These are phyloP conservation scores for Lathyrus tuberosus DNA, from an alignment of 306 rosid genomes.

Conservation along the genomic window DNA sequence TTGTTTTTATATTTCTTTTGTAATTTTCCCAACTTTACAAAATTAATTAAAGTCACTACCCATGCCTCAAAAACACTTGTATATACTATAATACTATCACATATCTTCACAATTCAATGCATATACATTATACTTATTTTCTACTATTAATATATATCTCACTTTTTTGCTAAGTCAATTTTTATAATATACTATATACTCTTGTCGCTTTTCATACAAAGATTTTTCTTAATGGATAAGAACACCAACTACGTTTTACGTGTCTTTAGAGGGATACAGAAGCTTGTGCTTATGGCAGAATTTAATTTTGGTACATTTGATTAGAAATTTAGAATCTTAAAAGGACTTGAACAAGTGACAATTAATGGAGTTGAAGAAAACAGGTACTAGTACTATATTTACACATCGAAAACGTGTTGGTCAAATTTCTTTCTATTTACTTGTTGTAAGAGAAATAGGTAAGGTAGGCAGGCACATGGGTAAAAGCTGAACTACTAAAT, in stretches of 20 bases:
- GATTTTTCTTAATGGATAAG: background rate
- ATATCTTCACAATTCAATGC: conserved; percentile 33
- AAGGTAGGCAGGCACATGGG: background rate
- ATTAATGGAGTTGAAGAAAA: conserved; percentile 3
- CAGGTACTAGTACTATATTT: background rate
- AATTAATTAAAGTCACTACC: conserved; percentile 16
- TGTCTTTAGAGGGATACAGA: background rate
- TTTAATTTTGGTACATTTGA: background rate
- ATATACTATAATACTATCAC: conserved; percentile 12
- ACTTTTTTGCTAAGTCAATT: conserved; percentile 2
- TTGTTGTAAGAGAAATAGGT: conserved; percentile 15
- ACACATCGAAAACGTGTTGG: background rate
- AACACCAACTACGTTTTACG: background rate
- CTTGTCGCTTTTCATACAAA: background rate
- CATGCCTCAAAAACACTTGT: conserved; percentile 32
- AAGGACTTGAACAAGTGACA: background rate
- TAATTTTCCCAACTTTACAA: conserved; percentile 20
- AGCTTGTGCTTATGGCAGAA: background rate
- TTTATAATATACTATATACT: background rate
- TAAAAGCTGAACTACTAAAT: background rate
- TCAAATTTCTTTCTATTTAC: background rate
- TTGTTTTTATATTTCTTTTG: conserved; percentile 41
- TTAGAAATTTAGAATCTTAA: background rate
- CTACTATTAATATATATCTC: too few relatives aligned
- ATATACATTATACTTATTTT: background rate